Evolutionary conservation across 441 rosid genomes (phyloP).

Genomic region (Macaranga tanarius): DNA sequence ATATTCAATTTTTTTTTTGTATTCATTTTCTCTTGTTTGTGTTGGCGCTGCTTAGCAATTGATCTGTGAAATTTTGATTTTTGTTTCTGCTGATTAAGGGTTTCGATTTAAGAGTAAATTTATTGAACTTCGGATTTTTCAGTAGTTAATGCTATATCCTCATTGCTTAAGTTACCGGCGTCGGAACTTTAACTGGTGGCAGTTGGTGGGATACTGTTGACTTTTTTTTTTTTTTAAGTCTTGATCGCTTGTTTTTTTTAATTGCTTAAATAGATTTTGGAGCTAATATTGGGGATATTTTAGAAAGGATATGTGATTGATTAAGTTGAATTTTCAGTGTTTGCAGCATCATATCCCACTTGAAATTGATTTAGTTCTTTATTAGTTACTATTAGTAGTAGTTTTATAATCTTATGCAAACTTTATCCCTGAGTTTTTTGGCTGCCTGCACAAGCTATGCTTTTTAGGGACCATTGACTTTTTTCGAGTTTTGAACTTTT

Average conservation of each 20-base stretch:
- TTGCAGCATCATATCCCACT: not conserved
- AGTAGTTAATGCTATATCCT: not conserved
- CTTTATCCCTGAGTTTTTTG: not conserved
- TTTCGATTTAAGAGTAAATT: constrained; percentile 5
- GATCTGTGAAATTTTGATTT: constrained; percentile 4
- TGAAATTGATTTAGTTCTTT: not conserved
- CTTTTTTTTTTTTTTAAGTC: constrained; percentile 8
- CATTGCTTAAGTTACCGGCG: not conserved
- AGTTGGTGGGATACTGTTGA: not conserved
- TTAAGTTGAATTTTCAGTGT: not conserved
- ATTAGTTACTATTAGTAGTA: not conserved
- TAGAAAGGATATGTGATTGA: not conserved
- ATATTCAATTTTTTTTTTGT: not conserved
- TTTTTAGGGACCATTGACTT: not conserved
- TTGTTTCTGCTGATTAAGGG: not conserved
- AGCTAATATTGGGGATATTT: not conserved
- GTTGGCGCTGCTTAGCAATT: not conserved
- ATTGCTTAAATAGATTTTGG: not conserved
- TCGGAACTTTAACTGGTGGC: not conserved
- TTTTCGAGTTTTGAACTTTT: not conserved
- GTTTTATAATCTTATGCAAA: not conserved
- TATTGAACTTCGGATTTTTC: constrained; percentile 2
- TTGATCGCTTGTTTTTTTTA: constrained; percentile 7
- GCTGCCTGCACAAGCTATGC: not conserved
- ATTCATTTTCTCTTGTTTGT: not conserved